A percentile compares a stretch with the other conserved stretches of the same genome.
phyloP scores from a whole-genome alignment of 805 yeast species.

The Jamesozyma jinghongensis region DNA sequence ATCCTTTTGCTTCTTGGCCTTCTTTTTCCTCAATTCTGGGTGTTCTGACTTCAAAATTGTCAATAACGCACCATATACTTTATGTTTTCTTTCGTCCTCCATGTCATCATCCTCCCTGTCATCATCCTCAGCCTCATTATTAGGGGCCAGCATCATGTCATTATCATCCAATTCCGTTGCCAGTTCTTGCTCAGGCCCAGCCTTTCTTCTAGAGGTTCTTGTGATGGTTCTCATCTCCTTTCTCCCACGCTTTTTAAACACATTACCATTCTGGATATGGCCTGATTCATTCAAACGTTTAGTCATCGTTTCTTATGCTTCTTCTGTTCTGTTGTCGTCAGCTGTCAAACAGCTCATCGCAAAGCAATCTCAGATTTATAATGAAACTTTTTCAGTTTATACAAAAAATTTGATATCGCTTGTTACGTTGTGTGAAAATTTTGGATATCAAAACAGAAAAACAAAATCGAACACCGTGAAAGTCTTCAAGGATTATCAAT shows the following conservation, averaged over 20 bases:
- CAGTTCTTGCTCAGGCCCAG: constrained; percentile 11
- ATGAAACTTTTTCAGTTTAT: too few species aligned
- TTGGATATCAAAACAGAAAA: too few species aligned
- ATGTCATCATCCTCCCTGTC: constrained; percentile 12
- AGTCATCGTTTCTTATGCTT: too few species aligned
- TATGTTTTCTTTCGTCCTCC: constrained; percentile 28
- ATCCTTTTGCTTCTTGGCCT: constrained; percentile 9
- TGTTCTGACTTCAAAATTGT: constrained; percentile 49
- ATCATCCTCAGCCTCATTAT: constrained; percentile 4
- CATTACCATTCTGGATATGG: neutral
- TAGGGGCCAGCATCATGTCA: neutral
- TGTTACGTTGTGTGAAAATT: too few species aligned
- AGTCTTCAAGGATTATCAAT: too few species aligned
- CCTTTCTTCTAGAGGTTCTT: constrained; percentile 35
- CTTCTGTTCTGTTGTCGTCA: too few species aligned
- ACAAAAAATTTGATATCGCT: too few species aligned
- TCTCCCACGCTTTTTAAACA: constrained; percentile 41
- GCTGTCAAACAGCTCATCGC: too few species aligned
- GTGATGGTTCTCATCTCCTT: constrained; percentile 50
- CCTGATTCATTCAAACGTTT: too few species aligned
- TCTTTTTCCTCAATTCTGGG: constrained; percentile 17
- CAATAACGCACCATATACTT: constrained; percentile 59
- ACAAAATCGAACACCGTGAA: too few species aligned
- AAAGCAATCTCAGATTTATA: too few species aligned
- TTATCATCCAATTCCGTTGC: constrained; percentile 4